Conservation (phyloP, 257 asterid species). For the Nicotiana tomentosiformis region DNA sequence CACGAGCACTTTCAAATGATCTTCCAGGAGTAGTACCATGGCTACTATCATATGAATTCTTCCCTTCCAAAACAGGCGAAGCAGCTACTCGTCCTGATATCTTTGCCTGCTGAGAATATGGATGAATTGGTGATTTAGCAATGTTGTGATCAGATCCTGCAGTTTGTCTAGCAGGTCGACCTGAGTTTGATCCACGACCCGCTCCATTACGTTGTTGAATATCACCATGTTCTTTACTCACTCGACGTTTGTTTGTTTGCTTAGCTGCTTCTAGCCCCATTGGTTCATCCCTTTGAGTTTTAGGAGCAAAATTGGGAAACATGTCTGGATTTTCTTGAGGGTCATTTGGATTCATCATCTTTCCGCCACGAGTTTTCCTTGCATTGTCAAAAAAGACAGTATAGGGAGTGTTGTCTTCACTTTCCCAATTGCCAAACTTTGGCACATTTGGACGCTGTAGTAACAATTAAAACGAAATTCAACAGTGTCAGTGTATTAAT, state of each 20-base stretch:
- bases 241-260: constrained; percentile 6
- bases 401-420: constrained; percentile 62
- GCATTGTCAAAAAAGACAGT: constrained; percentile 66
- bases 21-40: constrained; percentile 35
- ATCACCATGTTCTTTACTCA: constrained; percentile 41
- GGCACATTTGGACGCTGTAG: constrained; percentile 46
- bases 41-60: constrained; percentile 41
- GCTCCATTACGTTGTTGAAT: constrained; percentile 21
- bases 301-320: constrained; percentile 29
- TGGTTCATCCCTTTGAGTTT: constrained; percentile 28
- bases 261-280: too few relatives aligned
- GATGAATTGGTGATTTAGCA: constrained; percentile 75
- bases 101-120: constrained; percentile 47
- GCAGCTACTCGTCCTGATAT: constrained; percentile 36
- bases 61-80: constrained; percentile 67
- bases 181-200: constrained; percentile 36
- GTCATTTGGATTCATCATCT: constrained; percentile 73
- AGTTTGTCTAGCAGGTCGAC: constrained; percentile 39
- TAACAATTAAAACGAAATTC: background rate
- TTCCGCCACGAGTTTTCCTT: constrained; percentile 60
- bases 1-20: constrained; percentile 24
- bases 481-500: background rate
- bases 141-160: constrained; percentile 58
- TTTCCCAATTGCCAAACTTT: constrained; percentile 70
- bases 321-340: constrained; percentile 66